Base-by-base conservation (phyloP, 1,284 basidiomycete genomes). In the Volvariella volvacea region DNA sequence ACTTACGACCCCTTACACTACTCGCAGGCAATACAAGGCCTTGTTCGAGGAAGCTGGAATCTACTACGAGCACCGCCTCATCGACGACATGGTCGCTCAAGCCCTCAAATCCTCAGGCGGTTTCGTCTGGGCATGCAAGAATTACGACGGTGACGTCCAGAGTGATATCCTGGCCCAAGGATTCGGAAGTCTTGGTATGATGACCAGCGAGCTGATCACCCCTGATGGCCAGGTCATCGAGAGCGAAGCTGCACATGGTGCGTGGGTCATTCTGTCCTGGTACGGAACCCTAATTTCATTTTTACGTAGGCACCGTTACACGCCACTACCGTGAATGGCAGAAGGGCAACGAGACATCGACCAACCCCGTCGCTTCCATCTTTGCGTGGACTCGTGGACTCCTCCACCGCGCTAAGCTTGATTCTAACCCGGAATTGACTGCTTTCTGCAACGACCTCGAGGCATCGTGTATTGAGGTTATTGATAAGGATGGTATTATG, bases 321-420 rank as follows among this genome's bases (percentile, higher is more conserved):
- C 84, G 95, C 30, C 95, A 98, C 71, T 99, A 93, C 73, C 87
- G 95, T 48, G 93, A 98, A 70, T 88, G 85, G 67, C 94, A 98
- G 69, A 94, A 96, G 71, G 91, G 91, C 50, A 83, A 88, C 50
- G 92, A 97, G 70, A 97, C 92, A 12, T 92, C 89, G 49, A 99
- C 95, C 48, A 98, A 98, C 80, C 93, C 93, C 30, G 93, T 98
- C 53, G 95, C 95, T 34, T 94, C 91, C 47, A 98, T 99, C 73
- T 99, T 95, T 59, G 95, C 95, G 10, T 99, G 95, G 95, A 99
- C 95, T 14, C 83, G 96, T 42, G 95, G 95, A 1, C 74, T 97
- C 28, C 70, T 92, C 31, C 92, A 95, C 73, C 85, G 95, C 50
- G 95, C 93, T 53, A 93, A 92, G 71, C 76, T 97, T 25, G 95